Evolutionary conservation across 352 stramenopile genomes (phyloP), one percentile per base, ranked within the genome.

Genomic region (Pythium pyrilobum): DNA sequence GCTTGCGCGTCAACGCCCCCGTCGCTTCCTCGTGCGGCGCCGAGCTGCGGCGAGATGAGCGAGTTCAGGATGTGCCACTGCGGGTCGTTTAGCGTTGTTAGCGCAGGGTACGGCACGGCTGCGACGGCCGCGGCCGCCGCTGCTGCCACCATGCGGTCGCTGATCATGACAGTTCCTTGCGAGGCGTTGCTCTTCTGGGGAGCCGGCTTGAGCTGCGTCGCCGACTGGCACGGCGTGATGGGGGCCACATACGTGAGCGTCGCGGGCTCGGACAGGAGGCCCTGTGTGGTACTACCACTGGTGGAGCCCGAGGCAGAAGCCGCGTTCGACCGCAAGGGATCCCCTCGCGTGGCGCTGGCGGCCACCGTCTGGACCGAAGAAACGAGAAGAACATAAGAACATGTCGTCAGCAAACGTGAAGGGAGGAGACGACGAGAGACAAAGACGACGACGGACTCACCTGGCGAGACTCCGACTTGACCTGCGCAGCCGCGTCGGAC

Each of bases 61-160:
- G 79, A 87, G 53, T 68, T 83, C 43, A 92, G 50, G 49, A 92
- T 80, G 56, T 52, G 89, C 81, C 81, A 92, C 47, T 92, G 81
- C 4, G 81, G 81, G 40, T 92, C 79, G 41, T 65, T 74, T 45
- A 86, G 63, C 43, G 80, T 67, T 10, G 58, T 65, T 27, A 85
- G 36, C 1, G 23, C 39, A 18, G 36, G 38, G 27, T 56, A 62
- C 20, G 43, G 47, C 5, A 54, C 47, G 12, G 47, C 34, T 28
- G 47, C 34, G n/a, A 54, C 34, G 34, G 47, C 47, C 4, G 47
- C 47, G 1, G 47, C 47, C 2, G 47, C 47, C 16, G 47, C 33
- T 16, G 40, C 42, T 7, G 21, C 31, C 7, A 47, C 43, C 40
- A 47, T 44, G 25, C 53, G 16, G 38, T 55, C 31, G 32, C 43